Conservation (phyloP, 2,329 filamentous ascomycete species). For the Ophiostoma sp. region DNA sequence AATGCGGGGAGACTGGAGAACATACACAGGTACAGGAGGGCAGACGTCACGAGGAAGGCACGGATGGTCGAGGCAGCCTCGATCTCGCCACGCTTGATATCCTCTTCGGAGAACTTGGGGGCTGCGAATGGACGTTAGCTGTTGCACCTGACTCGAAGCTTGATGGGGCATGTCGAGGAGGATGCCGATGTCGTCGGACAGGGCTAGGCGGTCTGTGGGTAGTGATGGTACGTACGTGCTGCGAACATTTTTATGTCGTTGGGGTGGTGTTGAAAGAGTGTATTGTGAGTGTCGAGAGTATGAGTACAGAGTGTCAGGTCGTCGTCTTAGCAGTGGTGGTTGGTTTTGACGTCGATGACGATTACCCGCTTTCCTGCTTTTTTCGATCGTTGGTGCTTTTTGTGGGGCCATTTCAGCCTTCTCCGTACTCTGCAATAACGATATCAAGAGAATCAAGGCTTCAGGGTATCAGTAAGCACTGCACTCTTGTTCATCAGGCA, state of each 20-base stretch:
- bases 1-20: slow-evolving; percentile 17
- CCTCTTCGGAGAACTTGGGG: slow-evolving; percentile 62
- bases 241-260: slow-evolving; percentile 51
- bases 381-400: slow-evolving; percentile 11
- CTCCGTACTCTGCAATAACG: background rate
- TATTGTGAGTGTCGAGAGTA: background rate
- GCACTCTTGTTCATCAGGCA: background rate
- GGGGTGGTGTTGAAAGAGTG: background rate
- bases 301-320: background rate
- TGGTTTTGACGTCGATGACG: slow-evolving; percentile 14
- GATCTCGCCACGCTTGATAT: slow-evolving; percentile 64
- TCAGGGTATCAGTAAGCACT: background rate
- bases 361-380: slow-evolving; percentile 8
- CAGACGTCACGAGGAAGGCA: slow-evolving; percentile 59
- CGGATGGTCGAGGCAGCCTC: slow-evolving; percentile 64
- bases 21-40: slow-evolving; percentile 73
- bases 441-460: background rate
- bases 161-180: background rate
- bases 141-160: background rate
- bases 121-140: slow-evolving; percentile 22
- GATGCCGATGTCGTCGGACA: background rate
- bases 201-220: background rate
- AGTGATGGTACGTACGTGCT: slow-evolving; percentile 47
- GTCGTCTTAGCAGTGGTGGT: background rate
- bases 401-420: slow-evolving; percentile 13